A percentile compares a stretch with the other conserved stretches of the same genome.
Evolutionary conservation across 306 rosid species (phyloP).

Genomic region (Fagus crenata): DNA sequence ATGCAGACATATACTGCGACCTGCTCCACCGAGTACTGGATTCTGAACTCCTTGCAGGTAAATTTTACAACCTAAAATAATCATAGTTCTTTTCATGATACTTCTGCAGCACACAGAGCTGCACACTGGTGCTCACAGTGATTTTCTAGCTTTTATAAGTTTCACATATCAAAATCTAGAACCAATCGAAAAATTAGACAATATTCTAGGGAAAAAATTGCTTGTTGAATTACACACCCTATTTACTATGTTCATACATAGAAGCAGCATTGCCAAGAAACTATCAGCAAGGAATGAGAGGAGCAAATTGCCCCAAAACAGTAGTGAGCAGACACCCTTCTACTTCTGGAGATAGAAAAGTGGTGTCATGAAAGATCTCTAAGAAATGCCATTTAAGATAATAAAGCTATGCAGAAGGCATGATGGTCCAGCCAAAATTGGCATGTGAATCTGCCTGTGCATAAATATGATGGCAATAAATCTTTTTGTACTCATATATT

Average conservation of each 20-base stretch:
- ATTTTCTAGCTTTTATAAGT: neutral
- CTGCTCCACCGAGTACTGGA: slow-evolving; percentile 72
- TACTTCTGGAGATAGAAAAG: neutral
- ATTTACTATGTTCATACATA: neutral
- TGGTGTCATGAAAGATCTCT: neutral
- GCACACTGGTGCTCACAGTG: neutral
- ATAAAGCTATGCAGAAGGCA: neutral
- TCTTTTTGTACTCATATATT: neutral
- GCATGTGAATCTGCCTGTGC: neutral
- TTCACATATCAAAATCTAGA: neutral
- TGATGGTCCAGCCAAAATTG: slow-evolving; percentile 3
- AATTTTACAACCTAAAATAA: slow-evolving; percentile 1
- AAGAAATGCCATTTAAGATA: neutral
- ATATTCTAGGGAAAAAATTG: neutral
- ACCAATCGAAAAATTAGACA: neutral
- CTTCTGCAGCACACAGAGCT: neutral
- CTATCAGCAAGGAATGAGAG: neutral
- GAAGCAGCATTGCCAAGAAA: neutral
- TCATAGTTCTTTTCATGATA: neutral
- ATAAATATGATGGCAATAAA: neutral
- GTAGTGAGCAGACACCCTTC: neutral
- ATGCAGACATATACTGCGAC: slow-evolving; percentile 69
- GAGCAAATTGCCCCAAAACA: neutral
- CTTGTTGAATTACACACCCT: neutral
- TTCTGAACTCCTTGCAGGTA: slow-evolving; percentile 78